phyloP scores from a whole-genome alignment of 2,329 filamentous ascomycete species.

The Aspergillus hiratsukae region DNA sequence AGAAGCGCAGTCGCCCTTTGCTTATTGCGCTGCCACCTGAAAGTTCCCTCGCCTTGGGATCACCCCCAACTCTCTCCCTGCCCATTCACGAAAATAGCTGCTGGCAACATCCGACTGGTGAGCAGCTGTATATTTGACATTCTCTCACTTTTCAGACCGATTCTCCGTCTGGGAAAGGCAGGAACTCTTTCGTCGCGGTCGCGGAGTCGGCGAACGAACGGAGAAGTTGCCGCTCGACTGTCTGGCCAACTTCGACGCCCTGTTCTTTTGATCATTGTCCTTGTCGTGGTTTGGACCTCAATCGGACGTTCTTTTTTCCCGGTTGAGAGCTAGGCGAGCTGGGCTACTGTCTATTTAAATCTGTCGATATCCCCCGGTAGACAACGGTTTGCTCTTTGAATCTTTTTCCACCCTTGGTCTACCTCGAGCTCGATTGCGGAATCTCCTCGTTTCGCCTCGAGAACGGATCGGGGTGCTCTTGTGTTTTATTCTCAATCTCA shows the following conservation, averaged over 20 bases:
- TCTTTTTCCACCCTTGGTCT: neutral
- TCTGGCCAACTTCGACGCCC: constrained; percentile 3
- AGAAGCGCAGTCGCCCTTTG: constrained; percentile 7
- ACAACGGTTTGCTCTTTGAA: neutral
- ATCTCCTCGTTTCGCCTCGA: neutral
- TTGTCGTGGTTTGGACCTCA: neutral
- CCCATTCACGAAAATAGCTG: neutral
- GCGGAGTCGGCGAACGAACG: constrained; percentile 17
- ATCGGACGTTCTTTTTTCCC: neutral
- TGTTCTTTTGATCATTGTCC: neutral
- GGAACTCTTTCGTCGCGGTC: constrained; percentile 8
- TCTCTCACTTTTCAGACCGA: neutral
- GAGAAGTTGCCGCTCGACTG: constrained; percentile 10
- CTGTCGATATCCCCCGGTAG: neutral
- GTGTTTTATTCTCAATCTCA: neutral
- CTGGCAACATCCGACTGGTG: neutral
- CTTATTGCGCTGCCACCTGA: constrained; percentile 7
- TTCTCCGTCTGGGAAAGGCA: neutral
- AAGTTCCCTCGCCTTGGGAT: constrained; percentile 1
- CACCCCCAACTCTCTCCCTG: neutral
- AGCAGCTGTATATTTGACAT: neutral
- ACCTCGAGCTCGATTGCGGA: neutral
- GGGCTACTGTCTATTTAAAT: neutral
- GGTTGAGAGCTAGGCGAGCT: neutral
- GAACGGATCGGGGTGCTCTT: neutral